Conservation (phyloP, 441 rosid genomes). For the Jatropha multifida region DNA sequence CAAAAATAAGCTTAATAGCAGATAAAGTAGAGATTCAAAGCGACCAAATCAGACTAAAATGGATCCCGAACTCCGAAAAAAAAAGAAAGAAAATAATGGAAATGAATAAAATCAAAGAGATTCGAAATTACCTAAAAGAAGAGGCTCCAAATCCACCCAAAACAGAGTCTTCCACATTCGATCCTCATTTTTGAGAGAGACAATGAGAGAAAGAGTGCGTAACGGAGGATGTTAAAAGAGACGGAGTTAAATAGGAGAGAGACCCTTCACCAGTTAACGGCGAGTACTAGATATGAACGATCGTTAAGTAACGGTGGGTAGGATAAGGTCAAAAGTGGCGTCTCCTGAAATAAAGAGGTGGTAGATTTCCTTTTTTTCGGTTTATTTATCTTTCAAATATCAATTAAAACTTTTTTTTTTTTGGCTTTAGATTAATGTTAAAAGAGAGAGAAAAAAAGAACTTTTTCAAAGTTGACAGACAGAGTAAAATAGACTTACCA, state of each 20-base stretch:
- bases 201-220: not conserved
- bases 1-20: not conserved
- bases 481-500: too few species aligned
- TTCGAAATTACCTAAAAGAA: conserved; percentile 39
- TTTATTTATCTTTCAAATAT: too few species aligned
- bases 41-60: conserved; percentile 30
- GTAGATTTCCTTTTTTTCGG: not conserved
- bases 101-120: conserved; percentile 15
- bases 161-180: conserved; percentile 31
- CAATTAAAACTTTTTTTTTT: too few species aligned
- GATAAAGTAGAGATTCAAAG: conserved; percentile 33
- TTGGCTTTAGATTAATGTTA: too few species aligned
- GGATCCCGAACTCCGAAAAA: conserved; percentile 23
- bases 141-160: conserved; percentile 38
- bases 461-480: too few species aligned
- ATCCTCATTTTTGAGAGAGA: conserved; percentile 34
- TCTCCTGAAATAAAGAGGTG: conserved; percentile 6
- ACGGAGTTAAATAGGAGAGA: conserved; percentile 28
- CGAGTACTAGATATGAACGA: conserved; percentile 25
- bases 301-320: conserved; percentile 33
- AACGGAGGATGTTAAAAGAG: conserved; percentile 40
- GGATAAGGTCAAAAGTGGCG: conserved; percentile 42
- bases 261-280: conserved; percentile 18
- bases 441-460: too few species aligned
- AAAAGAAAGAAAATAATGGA: not conserved